A percentile compares a stretch with the other conserved stretches of the same genome.
phyloP scores from a whole-genome alignment of 306 rosid species.

The Pueraria montana region DNA sequence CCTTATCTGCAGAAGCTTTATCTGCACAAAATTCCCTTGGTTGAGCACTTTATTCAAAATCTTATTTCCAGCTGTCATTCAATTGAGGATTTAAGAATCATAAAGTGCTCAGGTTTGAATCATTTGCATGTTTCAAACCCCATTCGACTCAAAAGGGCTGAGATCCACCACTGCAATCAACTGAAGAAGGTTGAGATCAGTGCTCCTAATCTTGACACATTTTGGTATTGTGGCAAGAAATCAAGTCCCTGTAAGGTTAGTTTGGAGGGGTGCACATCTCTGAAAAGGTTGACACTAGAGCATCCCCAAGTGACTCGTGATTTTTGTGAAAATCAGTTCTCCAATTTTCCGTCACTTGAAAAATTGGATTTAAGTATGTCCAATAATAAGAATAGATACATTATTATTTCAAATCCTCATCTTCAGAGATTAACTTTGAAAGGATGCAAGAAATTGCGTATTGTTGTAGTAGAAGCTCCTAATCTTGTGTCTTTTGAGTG shows the following conservation, averaged over 20 bases:
- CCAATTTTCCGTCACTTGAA: slow-evolving; percentile 52
- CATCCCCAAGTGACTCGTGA: slow-evolving; percentile 56
- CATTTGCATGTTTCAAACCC: slow-evolving; percentile 36
- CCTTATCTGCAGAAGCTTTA: slow-evolving; percentile 54
- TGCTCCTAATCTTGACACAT: slow-evolving; percentile 65
- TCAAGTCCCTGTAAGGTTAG: slow-evolving; percentile 51
- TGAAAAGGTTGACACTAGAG: slow-evolving; percentile 65
- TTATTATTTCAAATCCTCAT: slow-evolving; percentile 39
- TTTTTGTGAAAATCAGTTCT: slow-evolving; percentile 43
- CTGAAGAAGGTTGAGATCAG: slow-evolving; percentile 47
- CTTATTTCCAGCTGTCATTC: slow-evolving; percentile 55
- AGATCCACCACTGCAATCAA: slow-evolving; percentile 53
- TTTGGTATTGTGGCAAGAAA: slow-evolving; percentile 63
- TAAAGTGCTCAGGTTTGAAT: slow-evolving; percentile 58
- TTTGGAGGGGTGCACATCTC: slow-evolving; percentile 55
- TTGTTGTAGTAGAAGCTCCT: slow-evolving; percentile 30
- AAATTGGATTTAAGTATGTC: slow-evolving; percentile 51
- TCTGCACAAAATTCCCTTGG: slow-evolving; percentile 37
- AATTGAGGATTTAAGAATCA: slow-evolving; percentile 66
- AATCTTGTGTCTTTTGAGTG: slow-evolving; percentile 59
- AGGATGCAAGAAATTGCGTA: slow-evolving; percentile 48
- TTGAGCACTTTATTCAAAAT: slow-evolving; percentile 30
- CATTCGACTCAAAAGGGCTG: slow-evolving; percentile 49
- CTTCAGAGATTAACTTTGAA: slow-evolving; percentile 50
- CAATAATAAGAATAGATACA: background rate